Evolutionary conservation across 176 grass and related monocot species (phyloP).

Genomic region (Elaeis guineensis): DNA sequence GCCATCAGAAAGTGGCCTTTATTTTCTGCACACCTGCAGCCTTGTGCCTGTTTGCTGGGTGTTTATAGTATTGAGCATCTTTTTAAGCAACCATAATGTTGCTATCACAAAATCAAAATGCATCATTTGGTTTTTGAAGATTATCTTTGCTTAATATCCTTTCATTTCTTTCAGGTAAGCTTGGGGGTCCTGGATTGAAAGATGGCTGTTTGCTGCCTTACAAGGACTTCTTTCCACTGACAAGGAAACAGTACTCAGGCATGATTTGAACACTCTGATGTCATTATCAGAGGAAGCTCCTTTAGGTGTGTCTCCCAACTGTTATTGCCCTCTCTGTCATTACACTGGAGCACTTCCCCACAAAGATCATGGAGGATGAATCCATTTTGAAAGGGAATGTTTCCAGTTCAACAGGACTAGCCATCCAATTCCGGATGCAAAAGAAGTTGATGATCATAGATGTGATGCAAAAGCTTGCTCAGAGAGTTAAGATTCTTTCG

Average conservation of each 20-base stretch:
- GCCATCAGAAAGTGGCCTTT: no score
- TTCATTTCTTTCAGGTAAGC: constrained; percentile 41
- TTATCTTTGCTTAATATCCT: no score
- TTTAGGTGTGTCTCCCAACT: constrained; percentile 51
- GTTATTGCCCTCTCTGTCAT: constrained; percentile 64
- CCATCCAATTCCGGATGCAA: constrained; percentile 72
- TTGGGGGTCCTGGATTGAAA: constrained; percentile 56
- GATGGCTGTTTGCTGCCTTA: constrained; percentile 78
- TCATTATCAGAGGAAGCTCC: constrained; percentile 31
- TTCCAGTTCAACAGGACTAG: constrained; percentile 43
- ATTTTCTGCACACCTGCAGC: no score
- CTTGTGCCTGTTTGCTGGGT: no score
- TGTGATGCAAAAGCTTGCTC: constrained; percentile 61
- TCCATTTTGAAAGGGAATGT: constrained; percentile 39
- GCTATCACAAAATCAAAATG: no score
- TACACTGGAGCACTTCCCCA: constrained; percentile 74
- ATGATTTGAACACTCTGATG: constrained; percentile 60
- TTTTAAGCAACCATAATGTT: no score
- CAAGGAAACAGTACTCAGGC: constrained; percentile 27
- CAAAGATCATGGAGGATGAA: constrained; percentile 90
- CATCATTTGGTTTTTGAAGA: no score
- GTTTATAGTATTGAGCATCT: no score
- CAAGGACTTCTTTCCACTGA: constrained; percentile 47
- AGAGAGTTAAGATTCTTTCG: constrained; percentile 53
- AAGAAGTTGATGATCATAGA: constrained; percentile 71